Percentiles rank a stretch among this genome's conserved stretches.
Evolutionary conservation across 2,329 filamentous ascomycete species (phyloP).

Genomic region (Aspergillus pseudoglaucus): DNA sequence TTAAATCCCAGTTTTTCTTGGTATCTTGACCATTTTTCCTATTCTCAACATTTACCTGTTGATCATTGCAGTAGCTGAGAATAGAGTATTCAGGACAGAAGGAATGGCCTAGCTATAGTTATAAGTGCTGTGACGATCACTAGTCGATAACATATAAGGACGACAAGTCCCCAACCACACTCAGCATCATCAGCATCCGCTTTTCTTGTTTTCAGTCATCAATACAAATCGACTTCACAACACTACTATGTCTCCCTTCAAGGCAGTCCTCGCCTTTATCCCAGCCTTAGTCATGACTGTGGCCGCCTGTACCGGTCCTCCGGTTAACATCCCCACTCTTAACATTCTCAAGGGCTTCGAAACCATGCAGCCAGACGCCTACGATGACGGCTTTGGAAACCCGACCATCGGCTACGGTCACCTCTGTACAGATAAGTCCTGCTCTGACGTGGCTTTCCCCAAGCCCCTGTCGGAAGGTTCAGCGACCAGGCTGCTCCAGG

Average conservation of each 20-base stretch:
- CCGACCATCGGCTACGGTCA: constrained; percentile 49
- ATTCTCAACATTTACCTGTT: too few species aligned
- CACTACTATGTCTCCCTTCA: constrained; percentile 4
- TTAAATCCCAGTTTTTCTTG: too few species aligned
- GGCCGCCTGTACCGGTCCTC: constrained; percentile 13
- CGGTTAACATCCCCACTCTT: constrained; percentile 29
- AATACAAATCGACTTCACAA: background rate
- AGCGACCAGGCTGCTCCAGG: constrained; percentile 36
- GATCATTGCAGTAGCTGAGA: too few species aligned
- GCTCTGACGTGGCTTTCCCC: constrained; percentile 41
- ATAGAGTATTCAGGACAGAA: too few species aligned
- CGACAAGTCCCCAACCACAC: too few species aligned
- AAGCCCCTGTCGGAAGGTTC: constrained; percentile 41
- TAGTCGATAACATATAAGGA: too few species aligned
- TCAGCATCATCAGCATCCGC: too few species aligned
- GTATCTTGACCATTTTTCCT: too few species aligned
- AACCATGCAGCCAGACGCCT: constrained; percentile 23
- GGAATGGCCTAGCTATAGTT: too few species aligned
- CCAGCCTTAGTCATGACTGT: constrained; percentile 1
- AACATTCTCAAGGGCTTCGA: constrained; percentile 34
- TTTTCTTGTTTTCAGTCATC: too few species aligned
- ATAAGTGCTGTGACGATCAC: too few species aligned
- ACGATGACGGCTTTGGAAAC: constrained; percentile 40
- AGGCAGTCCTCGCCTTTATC: constrained; percentile 2
- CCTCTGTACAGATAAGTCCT: constrained; percentile 37